These are phyloP conservation scores for Taphrina sp. DNA, from an alignment of 1,139 yeast species.

Conservation along the genomic window DNA sequence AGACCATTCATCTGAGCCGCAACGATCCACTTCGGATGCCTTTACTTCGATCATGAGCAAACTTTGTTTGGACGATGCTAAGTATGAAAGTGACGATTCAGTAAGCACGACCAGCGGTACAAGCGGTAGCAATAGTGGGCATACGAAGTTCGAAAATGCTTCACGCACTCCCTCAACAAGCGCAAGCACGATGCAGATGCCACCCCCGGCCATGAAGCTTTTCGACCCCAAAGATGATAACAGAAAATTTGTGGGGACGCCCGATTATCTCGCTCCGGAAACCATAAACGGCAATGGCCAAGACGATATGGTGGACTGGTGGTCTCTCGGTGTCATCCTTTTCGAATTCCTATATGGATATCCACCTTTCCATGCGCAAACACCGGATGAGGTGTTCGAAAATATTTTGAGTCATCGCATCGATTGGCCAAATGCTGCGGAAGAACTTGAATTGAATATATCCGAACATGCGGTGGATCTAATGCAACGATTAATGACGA, in stretches of 20 bases:
- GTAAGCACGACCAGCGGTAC: conserved; percentile 13
- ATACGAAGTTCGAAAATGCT: not conserved
- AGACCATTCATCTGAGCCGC: not conserved
- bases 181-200: conserved; percentile 20
- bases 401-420: conserved; percentile 72
- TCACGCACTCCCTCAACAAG: conserved; percentile 1
- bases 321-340: conserved; percentile 94
- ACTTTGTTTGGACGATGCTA: conserved; percentile 13
- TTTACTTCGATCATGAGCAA: conserved; percentile 7
- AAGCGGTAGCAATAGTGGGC: not conserved
- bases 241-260: conserved; percentile 86
- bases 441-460: conserved; percentile 44
- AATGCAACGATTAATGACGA: conserved; percentile 58
- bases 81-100: conserved; percentile 17
- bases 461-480: conserved; percentile 72
- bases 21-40: conserved; percentile 7
- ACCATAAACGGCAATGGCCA: conserved; percentile 84
- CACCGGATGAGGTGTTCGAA: conserved; percentile 78
- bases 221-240: conserved; percentile 62
- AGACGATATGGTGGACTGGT: conserved; percentile 91
- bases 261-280: conserved; percentile 96
- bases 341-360: conserved; percentile 91
- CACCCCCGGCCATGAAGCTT: conserved; percentile 55
- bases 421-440: conserved; percentile 79
- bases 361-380: conserved; percentile 87